Evolutionary conservation across 1,284 basidiomycete genomes (phyloP), one percentile per base, ranked within the genome.

Genomic region (Anthracocystis walkeri): DNA sequence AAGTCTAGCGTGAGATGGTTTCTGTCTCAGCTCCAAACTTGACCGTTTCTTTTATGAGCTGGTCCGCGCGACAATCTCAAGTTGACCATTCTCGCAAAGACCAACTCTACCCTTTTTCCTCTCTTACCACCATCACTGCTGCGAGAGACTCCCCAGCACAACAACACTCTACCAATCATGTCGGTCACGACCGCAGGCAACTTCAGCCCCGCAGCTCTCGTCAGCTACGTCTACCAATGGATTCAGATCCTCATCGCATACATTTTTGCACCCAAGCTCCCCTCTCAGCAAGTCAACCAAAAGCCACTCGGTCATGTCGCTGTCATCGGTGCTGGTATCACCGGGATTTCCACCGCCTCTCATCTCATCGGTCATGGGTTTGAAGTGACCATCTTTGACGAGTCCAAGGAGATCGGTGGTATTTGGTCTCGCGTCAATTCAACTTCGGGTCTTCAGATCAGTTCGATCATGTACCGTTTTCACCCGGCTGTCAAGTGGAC

Each of bases 371-470:
- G 83, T 14, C 78, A 80, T 33, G 82, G 80, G 25, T 82, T 86
- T 54, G 76, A 82, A 31, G 85, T 86, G 11, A 82, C 81, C 25
- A 79, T 86, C 65, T 86, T 86, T 45, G 85, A 86, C 38, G 73
- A 61, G n/a, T 55, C 61, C 38, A 53, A 74, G 5, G 72, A 81
- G 87, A 66, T 84, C 33, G 85, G 85, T 25, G 90, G 90, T 0
- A 90, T 91, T 49, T 91, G 90, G 90, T 85, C 89, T 0, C 87
- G 88, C 50, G 90, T 90, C 52, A 91, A 90, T 81, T 86, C 84
- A 8, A 90, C 90, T 0, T 89, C 88, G 0, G 89, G 89, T 7
- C 85, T 91, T 0, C 90, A 91, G 82, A 88, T 91, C 67, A 90
- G 90, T 81, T 89, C 88, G 10, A 68, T 90, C 29, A 82, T 90